Evolutionary conservation across 345 rosid species (phyloP).

Genomic region (Trapa incisa): DNA sequence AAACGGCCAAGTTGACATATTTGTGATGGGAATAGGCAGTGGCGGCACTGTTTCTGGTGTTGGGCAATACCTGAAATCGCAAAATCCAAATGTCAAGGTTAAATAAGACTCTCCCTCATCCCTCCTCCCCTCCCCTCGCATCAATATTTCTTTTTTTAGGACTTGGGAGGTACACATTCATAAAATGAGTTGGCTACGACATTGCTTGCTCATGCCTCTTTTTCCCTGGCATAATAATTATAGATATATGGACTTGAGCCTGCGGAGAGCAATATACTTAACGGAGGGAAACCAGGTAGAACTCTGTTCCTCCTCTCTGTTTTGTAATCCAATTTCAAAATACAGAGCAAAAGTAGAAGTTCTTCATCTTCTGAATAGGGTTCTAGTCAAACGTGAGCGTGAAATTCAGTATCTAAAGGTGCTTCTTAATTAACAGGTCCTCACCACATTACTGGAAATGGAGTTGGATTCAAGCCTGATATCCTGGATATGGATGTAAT

Average conservation of each 20-base stretch:
- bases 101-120: background rate
- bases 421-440: too few species aligned
- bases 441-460: too few species aligned
- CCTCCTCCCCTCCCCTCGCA: background rate
- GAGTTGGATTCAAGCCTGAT: constrained; percentile 65
- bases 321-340: too few species aligned
- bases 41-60: constrained; percentile 98
- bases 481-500: constrained; percentile 29
- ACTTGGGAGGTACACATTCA: background rate
- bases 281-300: constrained; percentile 72
- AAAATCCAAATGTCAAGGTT: constrained; percentile 92
- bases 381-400: too few species aligned
- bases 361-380: too few species aligned
- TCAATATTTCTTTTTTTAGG: background rate
- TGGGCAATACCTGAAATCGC: constrained; percentile 81
- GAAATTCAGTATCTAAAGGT: too few species aligned
- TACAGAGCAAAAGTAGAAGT: too few species aligned
- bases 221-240: background rate
- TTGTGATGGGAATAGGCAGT: constrained; percentile 95
- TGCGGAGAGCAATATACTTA: constrained; percentile 78
- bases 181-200: background rate
- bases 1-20: constrained; percentile 75
- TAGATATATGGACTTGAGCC: constrained; percentile 98
- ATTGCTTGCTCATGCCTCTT: constrained; percentile 8
- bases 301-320: too few species aligned